These are phyloP conservation scores for Durio zibethinus DNA, from an alignment of 345 rosid species.

Conservation along the genomic window DNA sequence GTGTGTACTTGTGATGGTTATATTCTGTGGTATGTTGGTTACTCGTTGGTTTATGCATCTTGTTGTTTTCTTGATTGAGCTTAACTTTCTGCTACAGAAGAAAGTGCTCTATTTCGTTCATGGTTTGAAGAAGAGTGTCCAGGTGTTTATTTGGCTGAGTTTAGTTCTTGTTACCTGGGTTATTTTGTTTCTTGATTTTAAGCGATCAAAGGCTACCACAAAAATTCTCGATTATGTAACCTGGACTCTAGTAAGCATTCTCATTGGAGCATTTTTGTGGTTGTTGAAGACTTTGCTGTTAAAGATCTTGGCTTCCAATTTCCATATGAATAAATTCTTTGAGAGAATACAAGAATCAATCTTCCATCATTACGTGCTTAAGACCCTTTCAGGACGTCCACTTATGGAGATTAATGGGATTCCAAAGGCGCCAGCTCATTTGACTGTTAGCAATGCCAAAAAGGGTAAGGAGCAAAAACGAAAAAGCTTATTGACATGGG, in stretches of 20 bases:
- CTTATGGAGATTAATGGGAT: constrained; percentile 56
- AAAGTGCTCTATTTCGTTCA: constrained; percentile 89
- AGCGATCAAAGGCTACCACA: constrained; percentile 36
- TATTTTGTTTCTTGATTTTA: constrained; percentile 43
- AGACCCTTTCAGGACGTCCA: constrained; percentile 73
- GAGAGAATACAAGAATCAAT: constrained; percentile 90
- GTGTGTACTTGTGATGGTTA: constrained; percentile 75
- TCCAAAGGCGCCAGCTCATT: constrained; percentile 42
- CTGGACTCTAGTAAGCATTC: constrained; percentile 60
- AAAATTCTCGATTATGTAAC: constrained; percentile 48
- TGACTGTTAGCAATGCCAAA: constrained; percentile 52
- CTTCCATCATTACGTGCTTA: constrained; percentile 75
- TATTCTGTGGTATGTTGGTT: constrained; percentile 63
- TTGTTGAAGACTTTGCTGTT: constrained; percentile 62
- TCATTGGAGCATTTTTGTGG: constrained; percentile 62
- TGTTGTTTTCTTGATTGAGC: constrained; percentile 71
- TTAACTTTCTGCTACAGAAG: constrained; percentile 61
- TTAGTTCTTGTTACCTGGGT: constrained; percentile 66
- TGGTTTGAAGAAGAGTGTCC: constrained; percentile 84
- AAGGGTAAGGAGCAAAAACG: constrained; percentile 38
- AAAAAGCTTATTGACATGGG: constrained; percentile 76
- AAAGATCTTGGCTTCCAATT: constrained; percentile 77
- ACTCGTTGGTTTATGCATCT: constrained; percentile 79
- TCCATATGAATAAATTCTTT: constrained; percentile 75
- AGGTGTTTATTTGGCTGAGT: constrained; percentile 72